Base-by-base conservation (phyloP, 768 basidiomycete species). In the Kondoa subrosea region DNA sequence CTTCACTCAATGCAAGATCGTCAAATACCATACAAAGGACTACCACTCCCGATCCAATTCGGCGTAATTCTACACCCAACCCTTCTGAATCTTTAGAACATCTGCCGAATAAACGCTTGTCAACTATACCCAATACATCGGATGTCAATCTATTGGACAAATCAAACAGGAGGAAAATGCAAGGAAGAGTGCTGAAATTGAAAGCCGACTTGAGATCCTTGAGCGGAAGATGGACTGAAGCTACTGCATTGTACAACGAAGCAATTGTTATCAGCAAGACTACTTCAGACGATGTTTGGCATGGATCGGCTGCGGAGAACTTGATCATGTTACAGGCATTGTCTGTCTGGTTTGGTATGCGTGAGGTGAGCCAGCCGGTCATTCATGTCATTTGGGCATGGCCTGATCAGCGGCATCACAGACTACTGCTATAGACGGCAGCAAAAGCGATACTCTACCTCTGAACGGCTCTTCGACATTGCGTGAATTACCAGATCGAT, bases 131-230 rank as follows among this genome's bases (percentile, higher is more conserved):
- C 21, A 21, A 50, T 21, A 21, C 21, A 8, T 50, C 40, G 40
- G 40, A n/a, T n/a, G n/a, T n/a, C n/a, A n/a, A n/a, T n/a, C n/a
- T 21, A 50, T 8, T 50, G 40, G 40, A 50, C 21, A 50, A 50
- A 50, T 50, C 40, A 4, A 61, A 32, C 31, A 57, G 69, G 66
- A 67, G 67, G 30, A 68, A 66, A 30, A 68, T 75, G 1, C 69
- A 62, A 0, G 93, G 87, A 26, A 80, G 93, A 66, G 80, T 93
- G 50, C 87, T 84, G 77, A 96, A 93, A 77, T 81, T 92, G 30
- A 81, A 89, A 17, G 93, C 85, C 0, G 91, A 95, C 76, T 82
- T 95, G 72, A 92, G 87, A 77, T 78, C 95, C 21, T 79, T 99
- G 30, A 82, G 89, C 3, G 93, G 93, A 21, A 81, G 89, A 70